A percentile compares a stretch with the other conserved stretches of the same genome.
These are phyloP conservation scores for Yamadazyma olivae DNA, from an alignment of 805 yeast genomes.

Conservation along the genomic window DNA sequence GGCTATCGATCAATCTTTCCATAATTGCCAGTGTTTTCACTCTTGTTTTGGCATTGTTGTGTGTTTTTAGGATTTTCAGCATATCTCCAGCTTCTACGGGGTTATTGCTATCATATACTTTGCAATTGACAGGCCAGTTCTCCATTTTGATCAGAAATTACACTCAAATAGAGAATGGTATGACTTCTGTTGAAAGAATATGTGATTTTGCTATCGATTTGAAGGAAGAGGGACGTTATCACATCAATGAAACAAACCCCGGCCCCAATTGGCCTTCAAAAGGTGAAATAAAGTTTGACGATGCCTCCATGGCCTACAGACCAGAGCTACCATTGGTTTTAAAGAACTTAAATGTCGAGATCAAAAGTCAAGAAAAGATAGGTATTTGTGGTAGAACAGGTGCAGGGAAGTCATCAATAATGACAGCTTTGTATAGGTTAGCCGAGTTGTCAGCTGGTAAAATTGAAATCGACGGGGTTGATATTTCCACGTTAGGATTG, in stretches of 20 bases:
- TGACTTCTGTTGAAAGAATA: slow-evolving; percentile 39
- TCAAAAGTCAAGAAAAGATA: slow-evolving; percentile 61
- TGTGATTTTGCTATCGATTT: slow-evolving; percentile 48
- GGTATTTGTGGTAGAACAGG: slow-evolving; percentile 92
- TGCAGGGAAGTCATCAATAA: slow-evolving; percentile 73
- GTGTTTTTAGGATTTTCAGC: slow-evolving; percentile 32
- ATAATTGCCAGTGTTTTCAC: slow-evolving; percentile 26
- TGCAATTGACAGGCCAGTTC: slow-evolving; percentile 33
- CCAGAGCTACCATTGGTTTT: slow-evolving; percentile 59
- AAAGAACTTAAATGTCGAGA: slow-evolving; percentile 39
- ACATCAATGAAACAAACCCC: slow-evolving; percentile 39
- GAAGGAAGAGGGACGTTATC: slow-evolving; percentile 66
- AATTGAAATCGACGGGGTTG: slow-evolving; percentile 56
- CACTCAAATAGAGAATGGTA: slow-evolving; percentile 38
- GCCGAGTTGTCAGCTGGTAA: slow-evolving; percentile 49
- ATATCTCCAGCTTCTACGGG: slow-evolving; percentile 37
- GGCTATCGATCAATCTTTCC: slow-evolving; percentile 33
- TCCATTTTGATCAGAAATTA: slow-evolving; percentile 31
- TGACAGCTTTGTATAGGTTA: slow-evolving; percentile 59
- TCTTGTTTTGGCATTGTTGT: slow-evolving; percentile 26
- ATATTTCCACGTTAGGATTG: slow-evolving; percentile 51
- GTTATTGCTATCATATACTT: slow-evolving; percentile 31
- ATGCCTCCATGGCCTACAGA: slow-evolving; percentile 56
- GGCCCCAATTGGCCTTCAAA: slow-evolving; percentile 46
- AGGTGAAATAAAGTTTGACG: slow-evolving; percentile 46